Evolutionary conservation across 2,329 filamentous ascomycete genomes (phyloP).

Genomic region (Penicillium sp.): DNA sequence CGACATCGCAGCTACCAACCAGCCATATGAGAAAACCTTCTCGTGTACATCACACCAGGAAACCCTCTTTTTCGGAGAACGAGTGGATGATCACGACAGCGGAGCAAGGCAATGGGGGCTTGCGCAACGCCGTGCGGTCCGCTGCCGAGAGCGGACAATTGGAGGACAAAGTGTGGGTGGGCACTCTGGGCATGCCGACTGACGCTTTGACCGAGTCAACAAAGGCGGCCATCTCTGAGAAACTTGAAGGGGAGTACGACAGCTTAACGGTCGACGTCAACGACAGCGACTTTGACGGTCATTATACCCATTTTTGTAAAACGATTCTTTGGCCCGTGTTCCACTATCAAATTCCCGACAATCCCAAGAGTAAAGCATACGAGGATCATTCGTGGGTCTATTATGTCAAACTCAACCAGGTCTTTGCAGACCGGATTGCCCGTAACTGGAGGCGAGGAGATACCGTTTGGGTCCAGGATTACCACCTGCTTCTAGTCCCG

Average conservation of each 20-base stretch:
- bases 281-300: slow-evolving; percentile 91
- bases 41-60: slow-evolving; percentile 59
- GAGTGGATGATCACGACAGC: slow-evolving; percentile 83
- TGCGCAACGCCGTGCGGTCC: slow-evolving; percentile 85
- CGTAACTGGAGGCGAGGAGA: slow-evolving; percentile 94
- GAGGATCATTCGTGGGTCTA: slow-evolving; percentile 96
- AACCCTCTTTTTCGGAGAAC: slow-evolving; percentile 71
- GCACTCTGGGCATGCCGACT: slow-evolving; percentile 91
- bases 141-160: slow-evolving; percentile 71
- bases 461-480: slow-evolving; percentile 94
- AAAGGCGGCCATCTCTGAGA: slow-evolving; percentile 82
- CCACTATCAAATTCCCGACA: slow-evolving; percentile 97
- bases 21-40: slow-evolving; percentile 16
- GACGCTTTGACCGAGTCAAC: slow-evolving; percentile 78
- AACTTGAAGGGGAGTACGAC: slow-evolving; percentile 78
- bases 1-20: slow-evolving; percentile 17
- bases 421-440: slow-evolving; percentile 87
- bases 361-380: slow-evolving; percentile 97
- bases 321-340: slow-evolving; percentile 97
- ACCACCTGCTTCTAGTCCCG: slow-evolving; percentile 88
- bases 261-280: slow-evolving; percentile 83
- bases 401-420: slow-evolving; percentile 90
- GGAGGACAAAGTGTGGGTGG: slow-evolving; percentile 84
- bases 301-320: slow-evolving; percentile 97
- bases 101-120: slow-evolving; percentile 89